Evolutionary conservation across 768 basidiomycete genomes (phyloP).

Genomic region (Kwoniella shandongensis): DNA sequence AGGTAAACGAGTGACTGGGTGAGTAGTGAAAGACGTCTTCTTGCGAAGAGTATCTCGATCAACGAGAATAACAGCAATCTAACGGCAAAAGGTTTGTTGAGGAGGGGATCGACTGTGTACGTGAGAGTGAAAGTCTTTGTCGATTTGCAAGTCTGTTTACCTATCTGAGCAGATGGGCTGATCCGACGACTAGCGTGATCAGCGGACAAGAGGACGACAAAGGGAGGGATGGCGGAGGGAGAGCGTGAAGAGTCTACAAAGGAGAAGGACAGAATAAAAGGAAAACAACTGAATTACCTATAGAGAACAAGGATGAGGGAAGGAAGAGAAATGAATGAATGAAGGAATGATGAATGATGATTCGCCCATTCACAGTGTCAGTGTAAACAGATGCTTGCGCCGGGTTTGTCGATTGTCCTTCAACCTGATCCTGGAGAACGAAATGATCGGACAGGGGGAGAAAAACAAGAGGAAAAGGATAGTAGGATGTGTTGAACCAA

Average conservation of each 20-base stretch:
- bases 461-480: not conserved
- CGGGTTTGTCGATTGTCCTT: not conserved
- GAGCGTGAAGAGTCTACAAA: not conserved
- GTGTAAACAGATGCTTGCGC: not conserved
- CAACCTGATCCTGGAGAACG: not conserved
- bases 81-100: no score
- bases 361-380: no score
- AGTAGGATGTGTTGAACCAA: no score
- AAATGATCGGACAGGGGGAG: constrained; percentile 3
- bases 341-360: not conserved
- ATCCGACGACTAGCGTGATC: no score
- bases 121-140: no score
- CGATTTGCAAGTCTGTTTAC: no score
- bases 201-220: not conserved
- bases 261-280: not conserved
- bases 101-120: no score
- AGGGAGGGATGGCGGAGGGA: constrained; percentile 1
- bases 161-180: no score
- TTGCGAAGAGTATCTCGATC: no score
- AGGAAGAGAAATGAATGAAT: not conserved
- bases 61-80: not conserved
- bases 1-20: not conserved
- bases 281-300: constrained; percentile 1
- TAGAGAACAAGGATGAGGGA: no score
- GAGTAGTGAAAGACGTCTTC: no score